These are phyloP conservation scores for Schrenkiella parvula DNA, from an alignment of 345 rosid species.

Conservation along the genomic window DNA sequence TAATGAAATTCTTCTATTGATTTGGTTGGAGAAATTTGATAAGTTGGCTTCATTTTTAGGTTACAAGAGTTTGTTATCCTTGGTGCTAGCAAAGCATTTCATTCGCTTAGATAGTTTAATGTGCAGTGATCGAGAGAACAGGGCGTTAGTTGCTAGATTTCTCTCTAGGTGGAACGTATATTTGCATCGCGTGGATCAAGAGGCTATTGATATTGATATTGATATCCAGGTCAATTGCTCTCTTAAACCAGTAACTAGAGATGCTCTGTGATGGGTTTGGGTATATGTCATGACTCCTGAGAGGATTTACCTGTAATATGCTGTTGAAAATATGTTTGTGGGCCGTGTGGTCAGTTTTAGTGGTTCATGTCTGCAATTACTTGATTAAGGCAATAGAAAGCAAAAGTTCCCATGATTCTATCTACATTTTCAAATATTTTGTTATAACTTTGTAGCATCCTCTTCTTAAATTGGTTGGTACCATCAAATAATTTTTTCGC, in stretches of 20 bases:
- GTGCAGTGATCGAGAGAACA: neutral
- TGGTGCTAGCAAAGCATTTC: neutral
- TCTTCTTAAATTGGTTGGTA: neutral
- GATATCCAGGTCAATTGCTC: neutral
- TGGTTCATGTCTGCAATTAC: neutral
- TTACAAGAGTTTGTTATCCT: neutral
- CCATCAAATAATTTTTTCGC: neutral
- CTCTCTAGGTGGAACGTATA: neutral
- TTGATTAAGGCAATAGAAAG: neutral
- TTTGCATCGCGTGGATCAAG: neutral
- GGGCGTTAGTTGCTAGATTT: slow-evolving; percentile 9
- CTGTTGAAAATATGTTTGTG: neutral
- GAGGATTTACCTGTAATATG: neutral
- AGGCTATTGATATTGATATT: neutral
- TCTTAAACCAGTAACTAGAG: neutral
- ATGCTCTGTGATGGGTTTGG: neutral
- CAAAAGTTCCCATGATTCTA: neutral
- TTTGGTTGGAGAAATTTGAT: neutral
- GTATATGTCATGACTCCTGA: neutral
- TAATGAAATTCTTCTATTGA: neutral
- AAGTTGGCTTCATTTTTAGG: neutral
- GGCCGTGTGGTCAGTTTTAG: neutral
- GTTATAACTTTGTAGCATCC: neutral
- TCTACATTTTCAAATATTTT: neutral
- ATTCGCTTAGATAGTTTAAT: neutral